A percentile compares a stretch with the other conserved stretches of the same genome.
Conservation (phyloP, 2,329 filamentous ascomycete species). For the Fusarium annulatum region DNA sequence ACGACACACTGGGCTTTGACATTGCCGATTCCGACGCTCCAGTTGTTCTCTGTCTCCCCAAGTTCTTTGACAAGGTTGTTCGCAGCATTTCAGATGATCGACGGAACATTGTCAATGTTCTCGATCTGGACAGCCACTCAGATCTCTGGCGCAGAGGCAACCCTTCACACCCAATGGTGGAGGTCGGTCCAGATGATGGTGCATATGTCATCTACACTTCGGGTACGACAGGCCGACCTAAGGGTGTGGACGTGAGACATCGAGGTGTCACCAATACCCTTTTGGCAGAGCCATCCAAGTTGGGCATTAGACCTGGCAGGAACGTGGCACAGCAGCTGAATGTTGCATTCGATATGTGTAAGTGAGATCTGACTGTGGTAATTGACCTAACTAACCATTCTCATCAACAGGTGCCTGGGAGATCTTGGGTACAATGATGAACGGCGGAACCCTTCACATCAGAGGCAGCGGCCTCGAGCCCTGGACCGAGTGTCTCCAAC, state of each 20-base stretch:
- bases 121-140: constrained; percentile 20
- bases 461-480: constrained; percentile 26
- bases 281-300: constrained; percentile 26
- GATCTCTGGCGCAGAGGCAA: constrained; percentile 19
- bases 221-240: constrained; percentile 28
- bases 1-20: constrained; percentile 30
- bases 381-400: not conserved
- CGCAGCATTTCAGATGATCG: constrained; percentile 19
- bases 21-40: constrained; percentile 29
- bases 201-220: constrained; percentile 37
- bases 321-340: constrained; percentile 35
- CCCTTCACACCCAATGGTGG: constrained; percentile 14
- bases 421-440: constrained; percentile 33
- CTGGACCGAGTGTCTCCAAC: constrained; percentile 30
- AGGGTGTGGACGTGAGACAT: constrained; percentile 33
- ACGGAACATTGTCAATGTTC: constrained; percentile 11
- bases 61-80: constrained; percentile 29
- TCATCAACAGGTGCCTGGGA: constrained; percentile 24
- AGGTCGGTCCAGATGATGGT: constrained; percentile 21
- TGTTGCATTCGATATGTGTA: constrained; percentile 36
- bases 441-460: constrained; percentile 33
- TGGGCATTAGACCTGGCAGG: constrained; percentile 19
- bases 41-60: constrained; percentile 25
- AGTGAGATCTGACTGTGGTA: not conserved
- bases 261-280: constrained; percentile 29